Evolutionary conservation across 768 basidiomycete species (phyloP).

Genomic region (Clitopilus hobsonii): DNA sequence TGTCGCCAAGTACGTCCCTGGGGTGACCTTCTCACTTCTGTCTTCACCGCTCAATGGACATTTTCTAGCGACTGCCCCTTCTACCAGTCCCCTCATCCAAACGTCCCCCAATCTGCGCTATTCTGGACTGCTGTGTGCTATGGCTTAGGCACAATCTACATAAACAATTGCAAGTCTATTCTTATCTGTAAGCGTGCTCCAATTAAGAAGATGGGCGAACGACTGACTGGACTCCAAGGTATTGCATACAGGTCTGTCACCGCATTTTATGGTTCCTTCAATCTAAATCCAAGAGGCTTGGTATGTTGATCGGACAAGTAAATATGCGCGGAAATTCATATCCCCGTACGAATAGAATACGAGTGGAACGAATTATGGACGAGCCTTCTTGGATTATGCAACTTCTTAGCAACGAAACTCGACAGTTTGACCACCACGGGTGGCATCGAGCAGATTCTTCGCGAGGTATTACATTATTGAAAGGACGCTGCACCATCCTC

Average conservation of each 20-base stretch:
- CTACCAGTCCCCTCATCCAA: slow-evolving; percentile 35
- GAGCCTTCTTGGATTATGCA: slow-evolving; percentile 48
- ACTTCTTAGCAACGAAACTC: slow-evolving; percentile 51
- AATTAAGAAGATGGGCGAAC: slow-evolving; percentile 2
- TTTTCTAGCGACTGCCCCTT: slow-evolving; percentile 43
- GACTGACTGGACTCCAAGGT: slow-evolving; percentile 26
- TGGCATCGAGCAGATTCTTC: slow-evolving; percentile 45
- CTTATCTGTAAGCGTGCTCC: slow-evolving; percentile 44
- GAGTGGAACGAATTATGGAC: slow-evolving; percentile 65
- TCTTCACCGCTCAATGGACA: background rate
- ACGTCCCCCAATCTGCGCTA: slow-evolving; percentile 47
- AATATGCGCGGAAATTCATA: too few relatives aligned
- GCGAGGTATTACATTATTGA: slow-evolving; percentile 37
- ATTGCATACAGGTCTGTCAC: slow-evolving; percentile 51
- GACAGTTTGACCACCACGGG: slow-evolving; percentile 49
- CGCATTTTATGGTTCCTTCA: slow-evolving; percentile 56
- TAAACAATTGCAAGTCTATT: slow-evolving; percentile 50
- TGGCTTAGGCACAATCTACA: slow-evolving; percentile 72
- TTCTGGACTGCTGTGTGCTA: slow-evolving; percentile 65
- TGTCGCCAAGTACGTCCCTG: slow-evolving; percentile 55
- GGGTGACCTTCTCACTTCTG: background rate
- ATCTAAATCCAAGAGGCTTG: slow-evolving; percentile 46
- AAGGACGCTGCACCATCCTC: background rate
- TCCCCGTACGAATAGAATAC: too few relatives aligned
- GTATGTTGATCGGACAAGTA: slow-evolving; percentile 36